Base-by-base conservation (phyloP, 805 yeast genomes). In the Kodamaea restingae region DNA sequence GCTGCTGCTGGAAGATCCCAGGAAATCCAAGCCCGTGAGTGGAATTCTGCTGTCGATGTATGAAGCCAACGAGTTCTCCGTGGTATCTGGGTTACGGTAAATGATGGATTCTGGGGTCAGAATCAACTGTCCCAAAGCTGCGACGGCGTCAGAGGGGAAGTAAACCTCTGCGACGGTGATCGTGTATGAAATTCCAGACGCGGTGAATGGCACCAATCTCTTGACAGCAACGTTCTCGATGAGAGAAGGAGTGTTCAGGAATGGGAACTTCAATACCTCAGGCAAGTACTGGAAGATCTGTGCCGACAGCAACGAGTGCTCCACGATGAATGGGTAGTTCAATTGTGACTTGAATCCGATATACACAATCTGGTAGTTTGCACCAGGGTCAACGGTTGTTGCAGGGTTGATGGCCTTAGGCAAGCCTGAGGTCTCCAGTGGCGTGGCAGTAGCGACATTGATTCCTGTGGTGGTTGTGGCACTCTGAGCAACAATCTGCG, bases 101-200 rank as follows among this genome's bases (percentile, higher is more conserved):
- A 93, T 57, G 17, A 51, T 42, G 3, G 95, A 85, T n/a, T 65
- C 50, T 0, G 70, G 47, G 41, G 79, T 63, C 36, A 67, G 61
- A 31, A 91, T 59, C 27, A 70, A 59, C 12, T 60, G 60, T 42
- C 76, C 75, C 46, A 91, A 67, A 0, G 65, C 56, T 1, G 58
- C 50, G 12, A 85, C 72, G 21, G 72, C 61, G 9, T 60, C 57
- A 8, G 63, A 57, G 15, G 95, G 95, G 65, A 88, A 83, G 57
- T 84, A 88, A 40, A 87, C 83, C 57, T 84, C 84, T 5, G 97
- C 98, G 44, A 90, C 85, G 0, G 97, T 84, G 40, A 86, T 86
- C 44, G 88, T 75, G 60, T 87, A 91, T 32, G 60, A 47, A 40
- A 66, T 53, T 21, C 65, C 71, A 10, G 47, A 41, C 2, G 86